phyloP scores from a whole-genome alignment of 208 protist species.

The Trypanosomatidae sp. region DNA sequence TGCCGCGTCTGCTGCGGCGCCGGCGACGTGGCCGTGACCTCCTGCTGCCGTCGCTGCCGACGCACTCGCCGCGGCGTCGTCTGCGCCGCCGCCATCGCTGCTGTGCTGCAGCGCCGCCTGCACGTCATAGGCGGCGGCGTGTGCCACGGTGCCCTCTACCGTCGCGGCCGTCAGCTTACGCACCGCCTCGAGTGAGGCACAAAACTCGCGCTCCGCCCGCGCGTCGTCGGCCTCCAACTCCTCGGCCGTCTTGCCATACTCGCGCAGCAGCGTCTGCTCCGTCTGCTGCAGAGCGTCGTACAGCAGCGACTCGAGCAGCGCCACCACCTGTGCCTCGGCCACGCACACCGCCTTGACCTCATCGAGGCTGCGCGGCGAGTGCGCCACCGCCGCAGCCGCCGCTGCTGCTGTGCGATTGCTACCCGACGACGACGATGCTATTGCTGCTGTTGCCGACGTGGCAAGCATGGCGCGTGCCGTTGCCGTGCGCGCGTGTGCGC shows the following conservation, averaged over 20 bases:
- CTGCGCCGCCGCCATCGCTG: neutral
- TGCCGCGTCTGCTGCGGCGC: too few relatives aligned
- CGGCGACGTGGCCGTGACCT: too few relatives aligned
- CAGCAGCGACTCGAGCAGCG: conserved; percentile 55
- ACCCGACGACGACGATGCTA: too few relatives aligned
- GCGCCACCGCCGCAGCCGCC: neutral
- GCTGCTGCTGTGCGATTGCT: neutral
- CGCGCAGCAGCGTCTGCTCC: conserved; percentile 45
- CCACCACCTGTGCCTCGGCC: conserved; percentile 36
- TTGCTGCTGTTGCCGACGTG: neutral
- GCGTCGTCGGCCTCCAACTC: conserved; percentile 58
- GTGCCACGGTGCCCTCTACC: conserved; percentile 59
- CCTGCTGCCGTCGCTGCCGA: neutral
- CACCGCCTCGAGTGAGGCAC: conserved; percentile 39
- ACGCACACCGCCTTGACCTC: conserved; percentile 53
- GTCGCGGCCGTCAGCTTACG: conserved; percentile 24
- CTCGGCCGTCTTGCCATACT: conserved; percentile 71
- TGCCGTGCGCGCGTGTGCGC: too few relatives aligned
- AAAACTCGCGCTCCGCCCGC: conserved; percentile 46
- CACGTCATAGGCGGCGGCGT: conserved; percentile 56
- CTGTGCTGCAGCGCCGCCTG: conserved; percentile 4
- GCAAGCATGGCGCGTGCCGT: neutral
- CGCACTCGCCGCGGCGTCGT: neutral
- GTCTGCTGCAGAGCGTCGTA: conserved; percentile 53
- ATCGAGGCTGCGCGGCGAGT: conserved; percentile 14